Evolutionary conservation across 1,139 yeast genomes (phyloP).

Genomic region (Saccharomycopsis hybrid): DNA sequence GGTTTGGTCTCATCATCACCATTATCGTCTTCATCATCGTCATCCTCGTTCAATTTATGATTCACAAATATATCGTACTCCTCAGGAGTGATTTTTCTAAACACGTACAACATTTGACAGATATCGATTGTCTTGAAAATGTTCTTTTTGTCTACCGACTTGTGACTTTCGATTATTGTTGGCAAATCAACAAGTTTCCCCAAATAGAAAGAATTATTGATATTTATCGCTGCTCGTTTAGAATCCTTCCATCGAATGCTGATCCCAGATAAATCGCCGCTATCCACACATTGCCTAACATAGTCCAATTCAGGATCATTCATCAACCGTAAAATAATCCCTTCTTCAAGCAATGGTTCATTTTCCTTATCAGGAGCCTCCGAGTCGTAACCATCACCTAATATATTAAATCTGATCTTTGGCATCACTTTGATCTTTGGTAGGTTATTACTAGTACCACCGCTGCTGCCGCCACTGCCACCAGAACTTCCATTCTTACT

Average conservation of each 20-base stretch:
- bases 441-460: background rate
- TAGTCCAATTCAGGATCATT: constrained; percentile 76
- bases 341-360: constrained; percentile 88
- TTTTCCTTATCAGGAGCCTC: constrained; percentile 96
- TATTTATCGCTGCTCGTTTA: constrained; percentile 61
- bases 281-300: constrained; percentile 69
- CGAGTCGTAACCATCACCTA: constrained; percentile 95
- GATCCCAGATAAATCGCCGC: constrained; percentile 71
- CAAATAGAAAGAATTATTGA: constrained; percentile 57
- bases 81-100: constrained; percentile 53
- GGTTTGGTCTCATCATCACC: constrained; percentile 32
- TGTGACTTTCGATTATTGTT: constrained; percentile 78
- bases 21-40: constrained; percentile 43
- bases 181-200: constrained; percentile 90
- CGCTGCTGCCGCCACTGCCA: too few species aligned
- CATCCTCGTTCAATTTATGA: constrained; percentile 33
- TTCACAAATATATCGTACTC: constrained; percentile 37
- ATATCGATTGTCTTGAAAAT: constrained; percentile 82
- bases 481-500: too few species aligned
- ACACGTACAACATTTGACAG: constrained; percentile 76
- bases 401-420: constrained; percentile 65
- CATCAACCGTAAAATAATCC: constrained; percentile 68
- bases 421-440: constrained; percentile 24
- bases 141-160: constrained; percentile 85
- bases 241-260: constrained; percentile 77